Conservation (phyloP, 768 basidiomycete species). For the Hortiboletus flavorubellus region DNA sequence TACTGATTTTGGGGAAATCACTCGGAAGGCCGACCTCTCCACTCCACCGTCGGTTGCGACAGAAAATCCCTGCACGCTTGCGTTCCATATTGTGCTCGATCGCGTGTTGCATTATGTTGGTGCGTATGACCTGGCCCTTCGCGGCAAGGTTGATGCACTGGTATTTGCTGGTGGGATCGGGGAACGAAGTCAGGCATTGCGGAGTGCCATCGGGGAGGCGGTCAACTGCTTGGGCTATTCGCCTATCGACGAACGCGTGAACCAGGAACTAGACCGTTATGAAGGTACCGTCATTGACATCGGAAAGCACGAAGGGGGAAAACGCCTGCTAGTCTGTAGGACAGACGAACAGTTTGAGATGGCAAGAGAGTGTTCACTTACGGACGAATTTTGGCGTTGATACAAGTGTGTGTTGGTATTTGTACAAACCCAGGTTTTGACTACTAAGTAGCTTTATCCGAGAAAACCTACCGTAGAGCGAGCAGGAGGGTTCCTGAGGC, state of each 20-base stretch:
- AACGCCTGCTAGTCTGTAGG: constrained; percentile 53
- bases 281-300: constrained; percentile 49
- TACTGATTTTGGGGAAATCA: constrained; percentile 75
- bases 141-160: constrained; percentile 65
- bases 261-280: constrained; percentile 34
- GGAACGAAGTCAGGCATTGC: constrained; percentile 62
- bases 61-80: constrained; percentile 48
- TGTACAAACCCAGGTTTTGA: not conserved
- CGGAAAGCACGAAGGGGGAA: constrained; percentile 28
- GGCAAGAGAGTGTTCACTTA: constrained; percentile 38
- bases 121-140: constrained; percentile 71
- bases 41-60: constrained; percentile 16
- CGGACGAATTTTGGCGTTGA: constrained; percentile 17
- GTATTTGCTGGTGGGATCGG: constrained; percentile 91
- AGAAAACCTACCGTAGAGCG: too few relatives aligned
- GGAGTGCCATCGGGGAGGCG: constrained; percentile 52
- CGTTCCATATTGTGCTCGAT: constrained; percentile 79
- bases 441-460: too few relatives aligned
- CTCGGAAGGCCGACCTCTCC: constrained; percentile 36
- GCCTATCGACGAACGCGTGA: constrained; percentile 45
- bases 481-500: too few relatives aligned
- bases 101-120: constrained; percentile 71
- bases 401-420: not conserved
- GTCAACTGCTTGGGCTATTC: constrained; percentile 62
- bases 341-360: constrained; percentile 65